Base-by-base conservation (phyloP, 2,329 filamentous ascomycete species). In the Huntiella abstrusa region DNA sequence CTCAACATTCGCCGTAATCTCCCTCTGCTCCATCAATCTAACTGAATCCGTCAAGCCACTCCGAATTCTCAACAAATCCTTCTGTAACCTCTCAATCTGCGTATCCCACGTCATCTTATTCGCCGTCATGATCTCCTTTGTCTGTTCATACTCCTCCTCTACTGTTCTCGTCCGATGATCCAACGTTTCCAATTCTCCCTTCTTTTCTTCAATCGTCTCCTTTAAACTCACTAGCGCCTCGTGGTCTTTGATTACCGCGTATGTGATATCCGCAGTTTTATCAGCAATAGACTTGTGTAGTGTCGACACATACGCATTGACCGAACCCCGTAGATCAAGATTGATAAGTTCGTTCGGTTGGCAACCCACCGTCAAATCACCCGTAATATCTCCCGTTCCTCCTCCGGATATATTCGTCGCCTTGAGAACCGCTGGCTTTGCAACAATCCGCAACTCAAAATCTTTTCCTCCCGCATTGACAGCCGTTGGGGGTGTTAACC, bases 11-110 rank as follows among this genome's bases (percentile, higher is more conserved):
- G 85, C 91, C 55, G 87, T 93, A 75, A 96, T 94, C 66, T 96
- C 87, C 47, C 84, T 72, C 62, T 95, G 88, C 60, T 95, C 86
- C 73, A 95, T 80, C 41, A 93, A 63, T 62, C 95, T 84, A 45
- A 95, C 82, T 33, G 79, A 86, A 60, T 95, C 88, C 2, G 76
- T 80, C 28, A 95, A 67, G 8, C 80, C 80, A 2, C 80, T 75
- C 37, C 87, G 74, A 84, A 96, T 93, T 59, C 86, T 84, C 41
- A 83, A 82, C n/a, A 98, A 67, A 60, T 98, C 87, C 62, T 94
- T 95, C 64, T 98, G 91, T 80, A 95, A 92, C 67, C 91, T 91
- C 63, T 98, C 91, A 55, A 98, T 94, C 60, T 96, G 88, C 6
- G 87, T 77, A 59, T 96, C 91, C 2, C 80, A 84, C 5, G 79